Evolutionary conservation across 305 asterid genomes (phyloP), one percentile per base, ranked within the genome.

Genomic region (Coffea humblotiana): DNA sequence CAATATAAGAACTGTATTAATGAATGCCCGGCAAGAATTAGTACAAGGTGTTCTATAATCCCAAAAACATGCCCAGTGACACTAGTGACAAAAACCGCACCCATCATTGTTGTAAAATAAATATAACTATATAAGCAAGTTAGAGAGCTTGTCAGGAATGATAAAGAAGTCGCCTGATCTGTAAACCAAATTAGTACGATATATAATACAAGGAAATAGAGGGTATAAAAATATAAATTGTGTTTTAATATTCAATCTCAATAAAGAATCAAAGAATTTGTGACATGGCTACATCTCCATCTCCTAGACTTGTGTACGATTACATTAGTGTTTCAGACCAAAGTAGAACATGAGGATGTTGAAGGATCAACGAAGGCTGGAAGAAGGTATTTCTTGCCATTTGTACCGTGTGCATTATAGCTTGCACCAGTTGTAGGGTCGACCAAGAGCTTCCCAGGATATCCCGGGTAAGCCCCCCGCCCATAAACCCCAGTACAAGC

Each of bases 391-490:
- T 89, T 91, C 79, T 86, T 81, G 8, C 88, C 90, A 40, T 88
- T 86, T 5, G 77, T 77, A 32, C 93, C 93, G 10, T 71, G 76
- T 75, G 90, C 95, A 87, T 89, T 91, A 73, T 86, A 91, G 87
- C 95, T 91, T 37, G 90, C 89, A 75, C 93, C 95, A 1, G 77
- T 89, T 0, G 89, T 77, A 2, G 86, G 77, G 60, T 89, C 93
- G 81, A 86, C 87, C 80, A 91, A 76, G 78, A 91, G 65, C 11
- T 91, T 74, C n/a, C 93, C 95, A 0, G 95, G 88, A 0, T 89
- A 69, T 2, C 86, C 84, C 0, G 84, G 86, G 63, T 83, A 83
- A 4, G 87, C 87, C 43, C 84, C 87, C 2, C 72, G 56, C 1
- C 63, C 87, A 43, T 61, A 83, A 15, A 83, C 43, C 18, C 86